These are phyloP conservation scores for Suillus discolor DNA, from an alignment of 768 basidiomycete species.

Conservation along the genomic window DNA sequence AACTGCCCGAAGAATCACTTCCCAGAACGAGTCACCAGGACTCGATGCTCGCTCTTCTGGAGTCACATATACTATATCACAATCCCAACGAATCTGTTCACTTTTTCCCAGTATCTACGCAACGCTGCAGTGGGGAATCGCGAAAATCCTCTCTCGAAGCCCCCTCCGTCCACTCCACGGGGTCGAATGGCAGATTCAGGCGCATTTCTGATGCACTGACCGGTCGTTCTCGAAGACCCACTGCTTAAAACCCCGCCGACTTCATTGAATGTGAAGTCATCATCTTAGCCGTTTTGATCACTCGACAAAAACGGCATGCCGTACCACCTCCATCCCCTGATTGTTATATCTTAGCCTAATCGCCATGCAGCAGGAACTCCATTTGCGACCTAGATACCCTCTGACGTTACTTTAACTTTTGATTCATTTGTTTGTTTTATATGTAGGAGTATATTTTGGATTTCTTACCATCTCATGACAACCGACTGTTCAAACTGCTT, in stretches of 20 bases:
- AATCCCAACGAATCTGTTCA: constrained; percentile 34
- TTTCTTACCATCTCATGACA: not conserved
- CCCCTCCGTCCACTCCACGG: constrained; percentile 30
- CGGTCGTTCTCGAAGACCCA: constrained; percentile 25
- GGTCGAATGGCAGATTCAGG: constrained; percentile 23
- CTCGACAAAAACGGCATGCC: constrained; percentile 12
- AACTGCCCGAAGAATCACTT: constrained; percentile 17
- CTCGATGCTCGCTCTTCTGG: constrained; percentile 33
- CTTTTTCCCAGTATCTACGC: constrained; percentile 36
- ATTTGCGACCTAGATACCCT: constrained; percentile 1
- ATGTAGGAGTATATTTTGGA: not conserved
- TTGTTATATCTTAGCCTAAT: not conserved
- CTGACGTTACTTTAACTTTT: not conserved
- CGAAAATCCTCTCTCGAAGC: constrained; percentile 30
- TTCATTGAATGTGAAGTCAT: not conserved
- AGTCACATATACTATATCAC: constrained; percentile 29
- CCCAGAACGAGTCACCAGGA: constrained; percentile 32
- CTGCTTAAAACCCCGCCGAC: constrained; percentile 13
- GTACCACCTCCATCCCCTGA: not conserved
- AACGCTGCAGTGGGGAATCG: constrained; percentile 32
- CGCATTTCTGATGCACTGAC: constrained; percentile 22
- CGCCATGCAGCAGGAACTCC: constrained; percentile 6
- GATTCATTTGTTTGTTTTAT: not conserved
- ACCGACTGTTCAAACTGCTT: not conserved
- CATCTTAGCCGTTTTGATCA: not conserved